These are phyloP conservation scores for Emergomyces pasteurianus DNA, from an alignment of 2,329 filamentous ascomycete species.

Conservation along the genomic window DNA sequence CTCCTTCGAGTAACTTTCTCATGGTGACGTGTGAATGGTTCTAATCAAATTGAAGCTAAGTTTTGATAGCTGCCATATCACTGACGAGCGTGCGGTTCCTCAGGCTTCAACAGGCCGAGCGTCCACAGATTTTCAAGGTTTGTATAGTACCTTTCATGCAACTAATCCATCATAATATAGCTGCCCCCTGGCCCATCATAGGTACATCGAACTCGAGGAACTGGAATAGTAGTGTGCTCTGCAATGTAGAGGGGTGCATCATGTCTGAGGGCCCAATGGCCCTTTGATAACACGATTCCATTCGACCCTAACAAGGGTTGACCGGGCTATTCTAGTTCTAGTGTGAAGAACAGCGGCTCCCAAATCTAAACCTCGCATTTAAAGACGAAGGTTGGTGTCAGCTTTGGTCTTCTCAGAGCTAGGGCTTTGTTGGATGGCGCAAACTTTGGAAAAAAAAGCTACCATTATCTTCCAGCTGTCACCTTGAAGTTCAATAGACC, in stretches of 20 bases:
- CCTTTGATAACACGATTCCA: constrained; percentile 9
- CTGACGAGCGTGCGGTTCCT: too few relatives aligned
- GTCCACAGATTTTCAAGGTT: constrained; percentile 8
- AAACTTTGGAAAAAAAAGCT: background rate
- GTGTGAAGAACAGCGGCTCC: constrained; percentile 7
- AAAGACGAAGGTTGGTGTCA: background rate
- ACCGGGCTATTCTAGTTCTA: constrained; percentile 8
- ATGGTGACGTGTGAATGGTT: too few relatives aligned
- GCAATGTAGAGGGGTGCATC: constrained; percentile 10
- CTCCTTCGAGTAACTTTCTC: too few relatives aligned
- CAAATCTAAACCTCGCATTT: constrained; percentile 1
- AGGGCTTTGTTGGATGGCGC: background rate
- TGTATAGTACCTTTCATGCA: constrained; percentile 5
- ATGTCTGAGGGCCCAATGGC: constrained; percentile 6
- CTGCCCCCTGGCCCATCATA: constrained; percentile 8
- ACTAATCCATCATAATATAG: constrained; percentile 8
- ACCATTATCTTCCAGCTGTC: too few relatives aligned
- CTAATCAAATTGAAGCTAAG: too few relatives aligned
- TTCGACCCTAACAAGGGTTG: constrained; percentile 7
- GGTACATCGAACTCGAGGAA: constrained; percentile 7
- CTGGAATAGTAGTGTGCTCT: constrained; percentile 9
- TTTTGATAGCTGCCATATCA: too few relatives aligned
- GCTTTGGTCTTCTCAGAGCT: background rate
- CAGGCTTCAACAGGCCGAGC: too few relatives aligned
- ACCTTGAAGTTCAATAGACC: too few relatives aligned